phyloP scores from a whole-genome alignment of 495 filamentous ascomycete species.

The Parachaetomium inaequale region DNA sequence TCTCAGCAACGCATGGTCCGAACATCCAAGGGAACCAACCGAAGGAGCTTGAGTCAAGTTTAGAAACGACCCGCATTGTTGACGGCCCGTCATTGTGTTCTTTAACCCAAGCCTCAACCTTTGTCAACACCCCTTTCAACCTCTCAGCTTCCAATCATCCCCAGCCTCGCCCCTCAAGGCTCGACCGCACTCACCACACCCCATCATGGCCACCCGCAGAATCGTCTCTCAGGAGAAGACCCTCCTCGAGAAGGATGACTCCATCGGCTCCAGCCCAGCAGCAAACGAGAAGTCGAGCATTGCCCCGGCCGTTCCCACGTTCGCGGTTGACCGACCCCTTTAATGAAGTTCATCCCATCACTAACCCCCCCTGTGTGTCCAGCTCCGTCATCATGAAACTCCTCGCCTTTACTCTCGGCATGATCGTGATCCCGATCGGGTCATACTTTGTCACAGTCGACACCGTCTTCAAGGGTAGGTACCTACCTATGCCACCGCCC shows the following conservation, averaged over 20 bases:
- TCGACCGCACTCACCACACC: constrained; percentile 13
- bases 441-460: constrained; percentile 81
- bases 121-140: neutral
- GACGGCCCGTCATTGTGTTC: neutral
- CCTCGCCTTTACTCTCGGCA: constrained; percentile 82
- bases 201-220: constrained; percentile 57
- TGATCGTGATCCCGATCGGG: constrained; percentile 79
- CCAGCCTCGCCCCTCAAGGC: neutral
- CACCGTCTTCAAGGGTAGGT: constrained; percentile 70
- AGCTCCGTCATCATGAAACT: constrained; percentile 89
- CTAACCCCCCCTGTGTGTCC: constrained; percentile 16
- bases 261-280: constrained; percentile 34
- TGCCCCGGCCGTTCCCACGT: constrained; percentile 71
- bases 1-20: neutral
- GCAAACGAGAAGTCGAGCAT: constrained; percentile 47
- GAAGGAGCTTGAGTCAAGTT: neutral
- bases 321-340: neutral
- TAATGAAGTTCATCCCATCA: neutral
- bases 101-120: neutral
- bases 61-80: neutral
- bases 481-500: neutral
- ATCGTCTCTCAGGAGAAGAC: constrained; percentile 53
- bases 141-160: neutral
- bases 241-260: constrained; percentile 53
- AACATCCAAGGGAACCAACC: neutral